phyloP scores from a whole-genome alignment of 768 basidiomycete species.

The Tephrocybe sp. region DNA sequence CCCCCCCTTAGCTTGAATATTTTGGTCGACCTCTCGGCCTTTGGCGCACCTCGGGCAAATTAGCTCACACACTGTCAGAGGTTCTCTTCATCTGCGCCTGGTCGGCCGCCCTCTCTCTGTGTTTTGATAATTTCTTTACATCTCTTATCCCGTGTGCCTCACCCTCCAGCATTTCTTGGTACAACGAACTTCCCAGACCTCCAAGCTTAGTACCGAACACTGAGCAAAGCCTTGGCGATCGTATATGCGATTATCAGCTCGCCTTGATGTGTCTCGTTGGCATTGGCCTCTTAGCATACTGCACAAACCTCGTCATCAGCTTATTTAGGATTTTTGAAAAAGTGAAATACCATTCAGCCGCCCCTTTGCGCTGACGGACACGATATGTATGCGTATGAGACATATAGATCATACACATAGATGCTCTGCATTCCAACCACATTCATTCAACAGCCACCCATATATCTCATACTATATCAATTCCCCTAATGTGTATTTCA shows the following conservation, averaged over 20 bases:
- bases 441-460: slow-evolving; percentile 1
- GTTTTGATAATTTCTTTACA: slow-evolving; percentile 92
- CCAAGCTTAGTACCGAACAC: slow-evolving; percentile 38
- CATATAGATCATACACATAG: background rate
- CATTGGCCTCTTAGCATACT: slow-evolving; percentile 77
- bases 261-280: slow-evolving; percentile 78
- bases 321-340: slow-evolving; percentile 88
- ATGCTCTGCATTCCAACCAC: no score
- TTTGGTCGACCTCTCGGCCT: slow-evolving; percentile 90
- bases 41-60: slow-evolving; percentile 86
- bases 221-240: slow-evolving; percentile 49
- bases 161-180: slow-evolving; percentile 64
- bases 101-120: slow-evolving; percentile 86
- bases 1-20: slow-evolving; percentile 73
- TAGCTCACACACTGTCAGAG: slow-evolving; percentile 84
- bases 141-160: slow-evolving; percentile 78
- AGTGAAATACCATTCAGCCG: slow-evolving; percentile 68
- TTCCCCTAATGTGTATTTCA: no score
- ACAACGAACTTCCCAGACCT: slow-evolving; percentile 64
- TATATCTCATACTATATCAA: no score
- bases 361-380: slow-evolving; percentile 17
- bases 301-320: slow-evolving; percentile 81
- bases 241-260: slow-evolving; percentile 74
- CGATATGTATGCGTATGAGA: background rate
- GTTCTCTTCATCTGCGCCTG: slow-evolving; percentile 92